Percentiles rank a stretch among this genome's conserved stretches.
These are phyloP conservation scores for Aschersonia sp. DNA, from an alignment of 2,329 filamentous ascomycete species.

Conservation along the genomic window DNA sequence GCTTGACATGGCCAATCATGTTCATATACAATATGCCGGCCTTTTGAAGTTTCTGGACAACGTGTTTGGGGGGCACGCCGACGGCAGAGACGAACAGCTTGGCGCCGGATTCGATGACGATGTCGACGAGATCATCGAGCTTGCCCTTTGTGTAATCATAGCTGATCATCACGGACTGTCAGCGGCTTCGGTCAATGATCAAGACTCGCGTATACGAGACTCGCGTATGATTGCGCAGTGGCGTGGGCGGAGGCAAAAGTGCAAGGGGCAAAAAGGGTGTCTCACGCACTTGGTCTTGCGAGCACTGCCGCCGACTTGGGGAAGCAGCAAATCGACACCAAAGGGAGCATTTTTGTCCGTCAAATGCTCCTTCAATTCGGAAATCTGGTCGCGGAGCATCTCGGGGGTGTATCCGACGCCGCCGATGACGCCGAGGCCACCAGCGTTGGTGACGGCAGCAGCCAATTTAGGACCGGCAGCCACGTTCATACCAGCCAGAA, in stretches of 20 bases:
- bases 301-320: conserved; percentile 86
- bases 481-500: conserved; percentile 98
- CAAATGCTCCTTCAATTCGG: conserved; percentile 81
- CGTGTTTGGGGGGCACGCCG: conserved; percentile 75
- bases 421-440: conserved; percentile 90
- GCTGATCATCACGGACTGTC: conserved; percentile 31
- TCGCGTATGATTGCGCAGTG: no score
- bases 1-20: conserved; percentile 99
- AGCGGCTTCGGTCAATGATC: no score
- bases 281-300: conserved; percentile 71
- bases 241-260: not conserved
- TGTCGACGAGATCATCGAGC: conserved; percentile 76
- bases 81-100: conserved; percentile 95
- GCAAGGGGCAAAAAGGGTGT: not conserved
- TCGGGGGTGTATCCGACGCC: conserved; percentile 93
- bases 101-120: conserved; percentile 83
- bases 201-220: no score
- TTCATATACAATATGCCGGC: conserved; percentile 94
- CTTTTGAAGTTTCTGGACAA: conserved; percentile 83
- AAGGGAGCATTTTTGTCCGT: conserved; percentile 89
- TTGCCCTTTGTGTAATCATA: conserved; percentile 99
- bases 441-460: conserved; percentile 92
- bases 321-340: conserved; percentile 83
- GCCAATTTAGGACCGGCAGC: conserved; percentile 93
- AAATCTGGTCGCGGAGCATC: conserved; percentile 90